phyloP scores from a whole-genome alignment of 805 yeast genomes.

The Dipodascus albidus region DNA sequence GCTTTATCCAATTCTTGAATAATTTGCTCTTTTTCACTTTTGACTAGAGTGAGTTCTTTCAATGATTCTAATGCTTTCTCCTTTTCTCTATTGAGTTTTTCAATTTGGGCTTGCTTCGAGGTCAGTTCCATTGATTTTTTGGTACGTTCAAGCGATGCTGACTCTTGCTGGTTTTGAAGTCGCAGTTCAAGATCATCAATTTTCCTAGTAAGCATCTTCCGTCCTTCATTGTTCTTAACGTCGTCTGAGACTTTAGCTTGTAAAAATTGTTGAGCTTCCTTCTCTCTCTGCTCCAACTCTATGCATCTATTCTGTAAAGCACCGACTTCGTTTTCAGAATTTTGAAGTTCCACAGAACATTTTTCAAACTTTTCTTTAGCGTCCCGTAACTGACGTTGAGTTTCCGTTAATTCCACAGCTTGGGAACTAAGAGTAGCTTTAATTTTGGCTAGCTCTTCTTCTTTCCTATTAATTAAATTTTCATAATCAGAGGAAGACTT shows the following conservation, averaged over 20 bases:
- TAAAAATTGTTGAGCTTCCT: conserved; percentile 31
- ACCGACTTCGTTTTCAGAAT: conserved; percentile 19
- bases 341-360: conserved; percentile 3
- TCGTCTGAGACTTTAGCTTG: conserved; percentile 25
- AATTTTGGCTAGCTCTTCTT: conserved; percentile 15
- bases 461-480: conserved; percentile 23
- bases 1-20: conserved; percentile 14
- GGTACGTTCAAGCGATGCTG: conserved; percentile 7
- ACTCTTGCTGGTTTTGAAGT: conserved; percentile 11
- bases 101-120: conserved; percentile 14
- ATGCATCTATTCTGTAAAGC: conserved; percentile 7
- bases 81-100: conserved; percentile 9
- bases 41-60: conserved; percentile 5
- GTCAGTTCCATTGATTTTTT: conserved; percentile 12
- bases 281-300: conserved; percentile 34
- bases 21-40: conserved; percentile 10
- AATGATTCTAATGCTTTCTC: conserved; percentile 6
- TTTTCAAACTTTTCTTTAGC: conserved; percentile 4
- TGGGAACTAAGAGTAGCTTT: conserved; percentile 7
- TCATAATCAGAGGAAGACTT: conserved; percentile 28
- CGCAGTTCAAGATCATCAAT: conserved; percentile 9
- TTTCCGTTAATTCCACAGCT: conserved; percentile 9
- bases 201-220: conserved; percentile 13
- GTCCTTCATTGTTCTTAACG: conserved; percentile 12
- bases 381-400: conserved; percentile 3